Conservation (phyloP, 768 basidiomycete species). For the Collybia sordida region DNA sequence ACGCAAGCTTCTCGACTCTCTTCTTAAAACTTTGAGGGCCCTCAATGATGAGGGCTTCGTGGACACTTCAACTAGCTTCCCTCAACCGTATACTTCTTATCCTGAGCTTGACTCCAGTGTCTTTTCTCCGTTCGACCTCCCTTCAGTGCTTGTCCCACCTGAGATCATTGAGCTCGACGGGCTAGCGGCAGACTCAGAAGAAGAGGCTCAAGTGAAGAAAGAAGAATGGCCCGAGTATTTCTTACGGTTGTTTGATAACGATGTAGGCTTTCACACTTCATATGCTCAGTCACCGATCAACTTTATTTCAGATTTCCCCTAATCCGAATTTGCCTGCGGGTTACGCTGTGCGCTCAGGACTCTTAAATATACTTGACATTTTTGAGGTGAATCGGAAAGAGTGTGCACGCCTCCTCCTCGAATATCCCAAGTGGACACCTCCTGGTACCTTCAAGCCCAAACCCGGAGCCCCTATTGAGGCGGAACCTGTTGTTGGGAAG, state of each 20-base stretch:
- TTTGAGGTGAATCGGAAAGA: constrained; percentile 98
- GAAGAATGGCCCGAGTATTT: constrained; percentile 82
- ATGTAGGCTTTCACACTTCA: constrained; percentile 28
- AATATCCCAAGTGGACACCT: constrained; percentile 82
- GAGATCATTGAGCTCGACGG: constrained; percentile 83
- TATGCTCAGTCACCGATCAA: neutral
- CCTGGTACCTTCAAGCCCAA: constrained; percentile 84
- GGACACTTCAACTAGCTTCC: constrained; percentile 54
- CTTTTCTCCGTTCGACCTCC: constrained; percentile 62
- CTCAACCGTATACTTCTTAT: constrained; percentile 62
- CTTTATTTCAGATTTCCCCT: constrained; percentile 64
- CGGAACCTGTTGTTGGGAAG: constrained; percentile 57
- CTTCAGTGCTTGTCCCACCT: constrained; percentile 81
- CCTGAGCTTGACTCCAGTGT: constrained; percentile 37
- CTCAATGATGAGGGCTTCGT: constrained; percentile 64
- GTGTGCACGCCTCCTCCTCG: constrained; percentile 81
- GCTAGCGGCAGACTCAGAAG: constrained; percentile 65
- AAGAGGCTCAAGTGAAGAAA: constrained; percentile 72
- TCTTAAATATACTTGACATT: constrained; percentile 80
- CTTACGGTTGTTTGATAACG: constrained; percentile 64
- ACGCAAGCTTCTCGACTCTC: constrained; percentile 69
- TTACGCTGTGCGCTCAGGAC: constrained; percentile 72
- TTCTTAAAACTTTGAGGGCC: constrained; percentile 59
- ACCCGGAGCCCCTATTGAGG: constrained; percentile 54
- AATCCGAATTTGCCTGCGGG: constrained; percentile 73